These are phyloP conservation scores for Jatropha podagrica DNA, from an alignment of 441 rosid species.

Conservation along the genomic window DNA sequence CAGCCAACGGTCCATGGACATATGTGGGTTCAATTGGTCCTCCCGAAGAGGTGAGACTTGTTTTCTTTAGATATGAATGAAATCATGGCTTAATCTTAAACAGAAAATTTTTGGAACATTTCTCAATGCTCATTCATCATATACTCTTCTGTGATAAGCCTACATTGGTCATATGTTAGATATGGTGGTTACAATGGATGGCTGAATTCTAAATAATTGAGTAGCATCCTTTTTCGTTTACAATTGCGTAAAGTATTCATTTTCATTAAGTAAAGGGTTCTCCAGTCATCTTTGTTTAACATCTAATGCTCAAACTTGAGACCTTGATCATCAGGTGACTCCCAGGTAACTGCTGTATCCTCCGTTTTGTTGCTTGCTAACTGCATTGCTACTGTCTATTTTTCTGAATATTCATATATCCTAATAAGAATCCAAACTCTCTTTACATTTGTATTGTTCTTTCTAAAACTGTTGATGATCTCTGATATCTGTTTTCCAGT, in stretches of 20 bases:
- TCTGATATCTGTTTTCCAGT: background rate
- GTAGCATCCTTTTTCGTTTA: background rate
- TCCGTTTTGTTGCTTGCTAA: background rate
- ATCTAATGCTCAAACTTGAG: conserved; percentile 1
- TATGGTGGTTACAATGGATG: conserved; percentile 6
- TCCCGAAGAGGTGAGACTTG: conserved; percentile 55
- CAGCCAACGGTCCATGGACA: conserved; percentile 59
- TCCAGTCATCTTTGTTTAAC: background rate
- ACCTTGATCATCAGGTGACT: background rate
- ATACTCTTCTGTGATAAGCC: background rate
- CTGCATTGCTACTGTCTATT: background rate
- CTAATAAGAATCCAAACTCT: background rate
- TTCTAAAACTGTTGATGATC: background rate
- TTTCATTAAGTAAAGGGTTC: conserved; percentile 1
- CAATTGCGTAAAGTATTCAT: background rate
- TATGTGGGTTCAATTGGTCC: conserved; percentile 49
- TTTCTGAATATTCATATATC: background rate
- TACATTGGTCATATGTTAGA: background rate
- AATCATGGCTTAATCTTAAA: background rate
- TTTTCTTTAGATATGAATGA: conserved; percentile 1
- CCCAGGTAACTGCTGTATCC: background rate
- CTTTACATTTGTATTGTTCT: background rate
- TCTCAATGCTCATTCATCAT: background rate
- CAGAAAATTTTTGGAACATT: background rate
- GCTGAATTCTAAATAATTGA: conserved; percentile 1